Evolutionary conservation across 2,329 filamentous ascomycete genomes (phyloP).

Genomic region (Colletotrichum simmondsii): DNA sequence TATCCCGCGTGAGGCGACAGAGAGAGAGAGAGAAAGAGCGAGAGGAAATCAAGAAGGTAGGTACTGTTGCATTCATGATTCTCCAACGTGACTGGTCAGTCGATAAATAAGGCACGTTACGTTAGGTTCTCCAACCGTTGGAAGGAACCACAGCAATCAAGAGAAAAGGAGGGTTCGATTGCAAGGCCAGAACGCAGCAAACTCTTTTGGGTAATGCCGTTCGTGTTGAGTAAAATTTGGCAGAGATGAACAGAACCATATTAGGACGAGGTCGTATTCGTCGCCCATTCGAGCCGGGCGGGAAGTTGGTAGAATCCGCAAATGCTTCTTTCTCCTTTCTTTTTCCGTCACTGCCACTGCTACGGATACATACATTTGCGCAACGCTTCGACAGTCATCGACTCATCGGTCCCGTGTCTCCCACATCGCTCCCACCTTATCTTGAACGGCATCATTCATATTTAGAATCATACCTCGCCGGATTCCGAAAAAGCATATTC

Average conservation of each 20-base stretch:
- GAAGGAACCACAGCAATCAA: neutral
- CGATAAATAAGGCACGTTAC: neutral
- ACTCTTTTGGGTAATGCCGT: constrained; percentile 25
- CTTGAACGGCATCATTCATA: neutral
- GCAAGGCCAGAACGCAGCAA: constrained; percentile 10
- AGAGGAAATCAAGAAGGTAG: neutral
- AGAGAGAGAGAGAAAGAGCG: neutral
- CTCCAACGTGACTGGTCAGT: neutral
- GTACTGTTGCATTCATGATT: neutral
- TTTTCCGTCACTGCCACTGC: neutral
- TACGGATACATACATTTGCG: neutral
- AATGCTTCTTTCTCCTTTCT: neutral
- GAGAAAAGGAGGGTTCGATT: neutral
- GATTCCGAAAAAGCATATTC: constrained; percentile 18
- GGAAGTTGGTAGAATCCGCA: neutral
- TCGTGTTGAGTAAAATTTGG: constrained; percentile 26
- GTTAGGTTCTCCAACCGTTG: neutral
- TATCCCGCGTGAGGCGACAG: neutral
- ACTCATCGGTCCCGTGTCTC: neutral
- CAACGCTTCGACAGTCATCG: neutral
- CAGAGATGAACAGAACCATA: constrained; percentile 23
- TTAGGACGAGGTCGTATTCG: constrained; percentile 19
- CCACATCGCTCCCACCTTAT: constrained; percentile 1
- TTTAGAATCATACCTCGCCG: constrained; percentile 19
- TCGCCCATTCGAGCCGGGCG: constrained; percentile 6